Evolutionary conservation across 352 stramenopile genomes (phyloP), one percentile per base, ranked within the genome.

Genomic region (Blastocystis sp.): DNA sequence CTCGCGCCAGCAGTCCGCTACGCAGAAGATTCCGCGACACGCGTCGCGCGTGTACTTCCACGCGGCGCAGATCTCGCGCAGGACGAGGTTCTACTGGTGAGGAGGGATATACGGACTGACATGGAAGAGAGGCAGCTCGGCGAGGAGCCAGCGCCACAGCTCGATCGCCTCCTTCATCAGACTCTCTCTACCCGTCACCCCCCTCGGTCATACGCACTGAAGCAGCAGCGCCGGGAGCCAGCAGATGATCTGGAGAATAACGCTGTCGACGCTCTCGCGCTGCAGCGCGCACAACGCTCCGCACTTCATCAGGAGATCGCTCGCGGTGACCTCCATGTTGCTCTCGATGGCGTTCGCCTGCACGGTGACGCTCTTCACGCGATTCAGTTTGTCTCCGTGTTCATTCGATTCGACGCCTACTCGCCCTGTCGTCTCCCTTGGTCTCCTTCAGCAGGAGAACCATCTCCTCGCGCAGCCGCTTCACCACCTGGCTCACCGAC

Each of bases 111-210:
- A 27, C 8, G 38, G 14, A 38, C 27, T 21, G 6, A 78, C 67
- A 40, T 78, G 67, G 51, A 78, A 59, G 44, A 78, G 21, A 8
- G 67, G 67, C 4, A 78, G 56, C 38, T 78, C 67, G 0, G 67
- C 67, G 29, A 78, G 51, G n/a, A 78, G 40, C 67, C 67, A 78
- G 42, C 67, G 67, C 67, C 67, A 78, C 24, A 78, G 9, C 18
- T 38, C 48, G 38, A 78, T 78, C 21, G 67, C 67, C n/a, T 78
- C 42, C 40, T 61, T 32, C 38, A 78, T 57, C 7, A 78, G 42
- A 27, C 36, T 32, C 24, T 78, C 67, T 34, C 67, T 78, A 59
- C 1, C 8, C 21, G 32, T 78, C 0, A 78, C 16, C 2, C 34
- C 3, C 8, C 21, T 21, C 1, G 2, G 51, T 34, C 3, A 40